These are phyloP conservation scores for Paraconiothyrium brasiliense DNA, from an alignment of 2,329 filamentous ascomycete genomes.

Conservation along the genomic window DNA sequence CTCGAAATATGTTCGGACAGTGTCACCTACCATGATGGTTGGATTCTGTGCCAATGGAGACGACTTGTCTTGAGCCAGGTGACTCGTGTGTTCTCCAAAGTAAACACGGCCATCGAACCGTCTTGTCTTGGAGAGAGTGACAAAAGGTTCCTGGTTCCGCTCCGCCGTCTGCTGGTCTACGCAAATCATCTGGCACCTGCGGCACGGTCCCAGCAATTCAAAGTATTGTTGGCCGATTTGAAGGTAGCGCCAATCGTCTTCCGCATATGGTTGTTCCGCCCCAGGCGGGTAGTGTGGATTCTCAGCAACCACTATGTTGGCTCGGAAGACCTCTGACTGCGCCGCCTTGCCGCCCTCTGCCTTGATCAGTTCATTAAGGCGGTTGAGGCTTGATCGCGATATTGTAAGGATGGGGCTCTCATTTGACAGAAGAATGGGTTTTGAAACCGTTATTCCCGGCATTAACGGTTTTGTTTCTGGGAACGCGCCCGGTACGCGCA, in stretches of 20 bases:
- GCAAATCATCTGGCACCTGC: constrained; percentile 95
- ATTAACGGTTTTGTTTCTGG: constrained; percentile 55
- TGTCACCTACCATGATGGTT: constrained; percentile 51
- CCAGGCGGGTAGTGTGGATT: constrained; percentile 54
- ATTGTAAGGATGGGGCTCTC: constrained; percentile 93
- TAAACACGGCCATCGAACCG: constrained; percentile 84
- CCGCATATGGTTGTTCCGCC: constrained; percentile 71
- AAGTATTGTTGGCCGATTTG: constrained; percentile 72
- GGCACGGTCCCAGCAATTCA: constrained; percentile 81
- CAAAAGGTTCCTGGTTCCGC: constrained; percentile 84
- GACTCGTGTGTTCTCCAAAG: constrained; percentile 80
- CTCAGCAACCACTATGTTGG: constrained; percentile 80
- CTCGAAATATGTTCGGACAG: constrained; percentile 42
- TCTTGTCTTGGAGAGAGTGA: constrained; percentile 86
- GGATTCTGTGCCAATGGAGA: constrained; percentile 43
- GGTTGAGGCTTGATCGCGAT: constrained; percentile 79
- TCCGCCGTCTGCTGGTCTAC: constrained; percentile 84
- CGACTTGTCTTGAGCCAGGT: constrained; percentile 43
- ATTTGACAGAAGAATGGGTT: constrained; percentile 83
- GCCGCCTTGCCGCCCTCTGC: constrained; percentile 70
- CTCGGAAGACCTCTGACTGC: constrained; percentile 80
- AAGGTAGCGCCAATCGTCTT: constrained; percentile 79
- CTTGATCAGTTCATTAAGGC: constrained; percentile 77
- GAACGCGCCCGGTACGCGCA: constrained; percentile 63
- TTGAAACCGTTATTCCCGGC: constrained; percentile 61